Base-by-base conservation (phyloP, 305 asterid genomes). In the Ajuga reptans region DNA sequence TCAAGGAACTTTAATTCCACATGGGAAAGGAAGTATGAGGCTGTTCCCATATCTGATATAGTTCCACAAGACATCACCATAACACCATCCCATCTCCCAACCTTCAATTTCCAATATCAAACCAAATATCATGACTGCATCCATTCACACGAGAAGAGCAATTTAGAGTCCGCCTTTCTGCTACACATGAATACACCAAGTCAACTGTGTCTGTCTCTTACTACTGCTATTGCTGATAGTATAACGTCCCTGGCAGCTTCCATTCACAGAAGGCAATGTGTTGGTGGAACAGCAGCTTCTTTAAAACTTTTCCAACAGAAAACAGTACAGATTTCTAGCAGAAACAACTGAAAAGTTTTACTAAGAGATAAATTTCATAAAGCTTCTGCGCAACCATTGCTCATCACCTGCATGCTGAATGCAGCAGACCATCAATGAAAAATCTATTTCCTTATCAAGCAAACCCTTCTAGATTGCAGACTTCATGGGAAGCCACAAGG, bases 101-200 rank as follows among this genome's bases (percentile, higher is more conserved):
- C 36, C 4, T 24, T 53, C 39, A 24, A 53, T 10, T 11, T 12
- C 11, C 29, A 9, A 11, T 11, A 14, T 2, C 1, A 3, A 16
- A 67, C 8, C 43, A 53, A 15, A 53, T 24, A 46, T 47, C 53
- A 52, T 21, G 27, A 24, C 54, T 36, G 33, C 54, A 67, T 27
- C 42, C 42, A 5, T 55, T 55, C 21, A 15, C 5, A 39, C 55
- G 39, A 21, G 42, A 36, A 53, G 1, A 41, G 29, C 39, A 12
- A 53, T 18, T 15, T 39, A 34, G 51, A 49, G 18, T 34, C 71
- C 42, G 9, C 45, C 45, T 29, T 37, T 70, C 46, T 24, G 36
- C 47, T 71, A 11, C 61, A 60, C 33, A 60, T 71, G 49, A n/a
- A 37, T 33, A 37, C 15, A n/a, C 55, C 67, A 58, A 45, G n/a